Evolutionary conservation across 1,284 basidiomycete species (phyloP).

Genomic region (Irpex sp.): DNA sequence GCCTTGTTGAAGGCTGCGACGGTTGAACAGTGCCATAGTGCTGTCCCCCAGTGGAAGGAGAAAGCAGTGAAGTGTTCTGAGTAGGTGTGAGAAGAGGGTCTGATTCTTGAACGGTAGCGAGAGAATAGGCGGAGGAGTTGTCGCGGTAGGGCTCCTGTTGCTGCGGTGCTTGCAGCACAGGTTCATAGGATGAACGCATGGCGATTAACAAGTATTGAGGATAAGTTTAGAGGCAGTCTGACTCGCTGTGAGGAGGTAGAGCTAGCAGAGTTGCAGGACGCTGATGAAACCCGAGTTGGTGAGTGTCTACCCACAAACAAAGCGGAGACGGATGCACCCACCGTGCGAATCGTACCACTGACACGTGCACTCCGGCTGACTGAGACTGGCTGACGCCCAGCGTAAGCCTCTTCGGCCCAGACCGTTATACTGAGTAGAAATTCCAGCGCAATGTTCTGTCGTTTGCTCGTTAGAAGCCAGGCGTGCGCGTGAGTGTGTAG

Average conservation of each 20-base stretch:
- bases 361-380: not conserved
- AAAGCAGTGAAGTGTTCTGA: conserved; percentile 26
- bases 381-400: not conserved
- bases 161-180: not conserved
- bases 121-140: conserved; percentile 62
- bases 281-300: not conserved
- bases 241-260: not conserved
- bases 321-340: conserved; percentile 2
- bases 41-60: conserved; percentile 31
- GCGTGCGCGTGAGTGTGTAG: not conserved
- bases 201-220: not conserved
- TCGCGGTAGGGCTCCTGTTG: conserved; percentile 16
- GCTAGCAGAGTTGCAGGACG: not conserved
- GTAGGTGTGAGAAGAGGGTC: conserved; percentile 30
- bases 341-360: conserved; percentile 6
- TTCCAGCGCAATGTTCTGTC: not conserved
- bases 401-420: not conserved
- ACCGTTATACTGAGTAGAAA: not conserved
- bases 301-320: conserved; percentile 2
- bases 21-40: conserved; percentile 52
- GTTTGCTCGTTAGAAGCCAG: not conserved
- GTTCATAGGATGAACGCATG: conserved; percentile 7
- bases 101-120: conserved; percentile 47
- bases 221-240: not conserved
- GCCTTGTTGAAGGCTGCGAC: conserved; percentile 37